Evolutionary conservation across 768 basidiomycete species (phyloP).

Genomic region (Termitomyces titanicus): DNA sequence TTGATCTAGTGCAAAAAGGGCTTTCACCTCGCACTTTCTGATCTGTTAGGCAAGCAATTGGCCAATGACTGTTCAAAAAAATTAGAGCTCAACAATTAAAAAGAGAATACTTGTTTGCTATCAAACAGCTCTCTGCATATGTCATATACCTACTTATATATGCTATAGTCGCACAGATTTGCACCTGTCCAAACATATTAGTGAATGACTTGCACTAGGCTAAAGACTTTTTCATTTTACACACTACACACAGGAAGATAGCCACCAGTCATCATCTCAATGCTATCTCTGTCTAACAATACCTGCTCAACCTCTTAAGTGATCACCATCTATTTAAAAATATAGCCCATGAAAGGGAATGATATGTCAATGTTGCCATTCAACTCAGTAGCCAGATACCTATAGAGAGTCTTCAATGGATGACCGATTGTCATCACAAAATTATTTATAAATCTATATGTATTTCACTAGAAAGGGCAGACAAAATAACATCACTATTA

Average conservation of each 20-base stretch:
- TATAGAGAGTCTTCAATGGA: slow-evolving; percentile 14
- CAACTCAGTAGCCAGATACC: slow-evolving; percentile 12
- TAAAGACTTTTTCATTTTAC: slow-evolving; percentile 21
- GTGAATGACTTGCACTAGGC: slow-evolving; percentile 12
- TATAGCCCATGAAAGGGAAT: slow-evolving; percentile 8
- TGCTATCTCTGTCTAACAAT: not conserved
- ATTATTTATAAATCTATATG: not conserved
- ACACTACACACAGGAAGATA: slow-evolving; percentile 27
- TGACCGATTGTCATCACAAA: not conserved
- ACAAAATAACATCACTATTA: not conserved
- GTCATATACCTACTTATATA: slow-evolving; percentile 9
- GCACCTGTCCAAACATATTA: not conserved
- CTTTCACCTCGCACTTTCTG: slow-evolving; percentile 21
- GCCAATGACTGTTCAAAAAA: slow-evolving; percentile 23
- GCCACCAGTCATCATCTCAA: slow-evolving; percentile 11
- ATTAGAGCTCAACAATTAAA: slow-evolving; percentile 16
- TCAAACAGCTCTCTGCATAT: slow-evolving; percentile 15
- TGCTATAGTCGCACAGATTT: slow-evolving; percentile 12
- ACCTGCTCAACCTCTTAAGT: not conserved
- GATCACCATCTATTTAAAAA: not conserved
- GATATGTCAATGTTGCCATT: slow-evolving; percentile 20
- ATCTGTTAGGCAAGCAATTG: not conserved
- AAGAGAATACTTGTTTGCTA: slow-evolving; percentile 15
- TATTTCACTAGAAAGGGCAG: not conserved
- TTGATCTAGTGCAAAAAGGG: slow-evolving; percentile 21